phyloP scores from a whole-genome alignment of 495 filamentous ascomycete species.

The Penicillium simplicissimum region DNA sequence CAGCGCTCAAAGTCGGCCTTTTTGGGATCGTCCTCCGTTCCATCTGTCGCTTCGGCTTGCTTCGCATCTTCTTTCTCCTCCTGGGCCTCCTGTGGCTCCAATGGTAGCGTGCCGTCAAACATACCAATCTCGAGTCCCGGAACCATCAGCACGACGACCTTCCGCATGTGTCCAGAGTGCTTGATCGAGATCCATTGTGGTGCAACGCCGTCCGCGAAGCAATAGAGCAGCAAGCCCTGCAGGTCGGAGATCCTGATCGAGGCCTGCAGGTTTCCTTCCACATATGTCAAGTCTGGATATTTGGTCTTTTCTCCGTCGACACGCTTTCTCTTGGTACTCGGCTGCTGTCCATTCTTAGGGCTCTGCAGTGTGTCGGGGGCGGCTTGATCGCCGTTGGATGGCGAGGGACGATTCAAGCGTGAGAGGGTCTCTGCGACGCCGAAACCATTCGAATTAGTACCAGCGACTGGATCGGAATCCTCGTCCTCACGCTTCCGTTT shows the following conservation, averaged over 20 bases:
- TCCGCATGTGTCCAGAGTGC: slow-evolving; percentile 72
- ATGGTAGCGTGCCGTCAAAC: slow-evolving; percentile 70
- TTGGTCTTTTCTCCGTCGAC: slow-evolving; percentile 61
- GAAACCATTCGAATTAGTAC: slow-evolving; percentile 18
- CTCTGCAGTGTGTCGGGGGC: slow-evolving; percentile 12
- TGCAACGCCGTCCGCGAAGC: slow-evolving; percentile 78
- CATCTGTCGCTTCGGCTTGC: slow-evolving; percentile 19
- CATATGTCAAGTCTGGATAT: slow-evolving; percentile 74
- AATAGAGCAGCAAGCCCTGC: slow-evolving; percentile 81
- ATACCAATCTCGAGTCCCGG: slow-evolving; percentile 87
- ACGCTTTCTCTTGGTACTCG: slow-evolving; percentile 35
- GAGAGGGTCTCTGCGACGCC: slow-evolving; percentile 39
- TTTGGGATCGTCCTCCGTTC: slow-evolving; percentile 25
- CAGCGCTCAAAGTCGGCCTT: slow-evolving; percentile 41
- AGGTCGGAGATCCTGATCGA: slow-evolving; percentile 77
- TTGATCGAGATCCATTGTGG: slow-evolving; percentile 87
- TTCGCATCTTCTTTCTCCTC: slow-evolving; percentile 10
- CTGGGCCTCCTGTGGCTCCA: slow-evolving; percentile 30
- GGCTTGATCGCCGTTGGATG: slow-evolving; percentile 8
- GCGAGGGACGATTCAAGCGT: slow-evolving; percentile 25
- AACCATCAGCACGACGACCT: slow-evolving; percentile 90
- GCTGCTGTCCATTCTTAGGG: slow-evolving; percentile 27
- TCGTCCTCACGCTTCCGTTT: slow-evolving; percentile 43
- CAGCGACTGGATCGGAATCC: slow-evolving; percentile 28
- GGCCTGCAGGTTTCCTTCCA: slow-evolving; percentile 65